phyloP scores from a whole-genome alignment of 2,329 filamentous ascomycete species.

The Pseudogymnoascus sp. region DNA sequence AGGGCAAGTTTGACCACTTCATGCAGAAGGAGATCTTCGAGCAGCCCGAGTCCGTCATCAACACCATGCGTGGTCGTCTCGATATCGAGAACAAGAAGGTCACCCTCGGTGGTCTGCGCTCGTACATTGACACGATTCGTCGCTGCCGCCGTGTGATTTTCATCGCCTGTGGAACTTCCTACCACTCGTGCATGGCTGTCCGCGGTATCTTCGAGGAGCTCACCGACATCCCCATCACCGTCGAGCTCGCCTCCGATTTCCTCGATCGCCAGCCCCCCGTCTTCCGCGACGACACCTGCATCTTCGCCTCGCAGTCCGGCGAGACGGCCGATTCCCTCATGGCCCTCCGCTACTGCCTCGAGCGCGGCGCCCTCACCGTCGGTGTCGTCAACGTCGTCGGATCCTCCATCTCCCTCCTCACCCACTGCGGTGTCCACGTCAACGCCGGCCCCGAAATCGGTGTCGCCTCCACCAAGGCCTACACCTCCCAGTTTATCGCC shows the following conservation, averaged over 20 bases:
- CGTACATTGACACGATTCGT: conserved; percentile 94
- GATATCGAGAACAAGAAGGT: conserved; percentile 91
- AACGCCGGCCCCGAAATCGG: conserved; percentile 98
- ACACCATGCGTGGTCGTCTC: conserved; percentile 98
- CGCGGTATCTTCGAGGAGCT: conserved; percentile 96
- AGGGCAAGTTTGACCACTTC: conserved; percentile 99
- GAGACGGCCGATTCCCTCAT: conserved; percentile 97
- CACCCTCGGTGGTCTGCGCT: conserved; percentile 88
- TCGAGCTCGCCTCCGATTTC: conserved; percentile 97
- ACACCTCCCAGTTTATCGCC: conserved; percentile 98
- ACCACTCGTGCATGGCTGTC: conserved; percentile 99
- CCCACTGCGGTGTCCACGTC: conserved; percentile 99
- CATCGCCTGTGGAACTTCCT: conserved; percentile 96
- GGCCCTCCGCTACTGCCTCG: conserved; percentile 95
- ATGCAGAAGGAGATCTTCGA: conserved; percentile 99
- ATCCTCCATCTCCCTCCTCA: conserved; percentile 96
- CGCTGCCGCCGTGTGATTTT: conserved; percentile 97
- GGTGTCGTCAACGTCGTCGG: conserved; percentile 98
- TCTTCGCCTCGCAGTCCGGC: conserved; percentile 97
- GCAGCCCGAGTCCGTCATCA: conserved; percentile 98
- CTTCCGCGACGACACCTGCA: conserved; percentile 98
- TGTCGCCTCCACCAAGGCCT: conserved; percentile 98
- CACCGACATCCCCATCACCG: conserved; percentile 93
- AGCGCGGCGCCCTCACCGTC: conserved; percentile 93
- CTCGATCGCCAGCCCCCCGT: conserved; percentile 92